Evolutionary conservation across 352 stramenopile genomes (phyloP).

Genomic region (Blastocystis sp.): DNA sequence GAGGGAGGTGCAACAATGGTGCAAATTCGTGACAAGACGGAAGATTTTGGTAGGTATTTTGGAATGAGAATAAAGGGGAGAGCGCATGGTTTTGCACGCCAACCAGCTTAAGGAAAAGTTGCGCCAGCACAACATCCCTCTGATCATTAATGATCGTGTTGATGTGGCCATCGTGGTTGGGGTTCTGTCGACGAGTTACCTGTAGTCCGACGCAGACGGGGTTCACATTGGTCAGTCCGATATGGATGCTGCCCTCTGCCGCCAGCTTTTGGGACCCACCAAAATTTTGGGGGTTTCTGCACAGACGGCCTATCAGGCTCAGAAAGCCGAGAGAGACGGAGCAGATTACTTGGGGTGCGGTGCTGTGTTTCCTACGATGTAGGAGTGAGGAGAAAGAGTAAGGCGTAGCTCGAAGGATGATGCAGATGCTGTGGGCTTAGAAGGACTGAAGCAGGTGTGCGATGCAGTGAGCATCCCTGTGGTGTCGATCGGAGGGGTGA

Average conservation of each 20-base stretch:
- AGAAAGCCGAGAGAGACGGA: constrained; percentile 6
- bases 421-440: constrained; percentile 26
- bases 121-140: not conserved
- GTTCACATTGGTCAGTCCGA: constrained; percentile 54
- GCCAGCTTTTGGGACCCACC: not conserved
- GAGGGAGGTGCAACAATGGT: constrained; percentile 48
- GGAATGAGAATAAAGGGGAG: not conserved
- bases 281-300: constrained; percentile 55
- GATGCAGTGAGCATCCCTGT: constrained; percentile 38
- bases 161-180: constrained; percentile 58
- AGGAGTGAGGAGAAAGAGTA: not conserved
- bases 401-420: constrained; percentile 50
- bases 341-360: constrained; percentile 44
- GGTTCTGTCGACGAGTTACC: not conserved
- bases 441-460: constrained; percentile 5
- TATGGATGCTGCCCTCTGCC: not conserved
- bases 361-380: constrained; percentile 54
- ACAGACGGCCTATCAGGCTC: constrained; percentile 43
- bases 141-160: constrained; percentile 61
- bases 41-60: constrained; percentile 26
- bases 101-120: constrained; percentile 40
- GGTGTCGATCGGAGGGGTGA: constrained; percentile 56
- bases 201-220: constrained; percentile 40
- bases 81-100: constrained; percentile 40
- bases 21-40: constrained; percentile 57